Base-by-base conservation (phyloP, 2,329 filamentous ascomycete species). In the Cyclaneusma minus region DNA sequence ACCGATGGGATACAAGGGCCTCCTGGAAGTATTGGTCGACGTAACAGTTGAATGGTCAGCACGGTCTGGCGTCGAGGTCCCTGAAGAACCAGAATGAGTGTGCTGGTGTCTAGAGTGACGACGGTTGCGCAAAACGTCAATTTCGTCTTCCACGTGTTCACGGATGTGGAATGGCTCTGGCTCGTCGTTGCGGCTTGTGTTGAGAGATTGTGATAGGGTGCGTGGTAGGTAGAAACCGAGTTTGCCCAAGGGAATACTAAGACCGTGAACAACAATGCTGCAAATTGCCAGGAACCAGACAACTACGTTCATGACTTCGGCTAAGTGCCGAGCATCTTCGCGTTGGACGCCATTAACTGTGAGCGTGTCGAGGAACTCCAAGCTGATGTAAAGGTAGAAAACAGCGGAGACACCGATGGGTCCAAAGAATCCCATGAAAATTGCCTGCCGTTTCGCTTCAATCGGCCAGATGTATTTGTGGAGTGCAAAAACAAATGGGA, bases 371-470 rank as follows among this genome's bases (percentile, higher is more conserved):
- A 94, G 57, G 33, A 85, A 93, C 13, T 92, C 80, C 2, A 80
- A 50, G 21, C 68, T 75, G 34, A 93, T 60, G 43, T 84, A 91
- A 5, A 94, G 62, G 45, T 94, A 93, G 47, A 92, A 94, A 12
- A 93, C 67, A 1, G 83, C 85, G 10, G 80, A 82, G 2, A 93
- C 84, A 3, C 87, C 84, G 29, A 94, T 85, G 0, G 85, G 85
- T 0, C 85, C 85, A 37, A 94, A 94, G 56, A 92, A 93, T 1
- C 85, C 85, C 6, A 89, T 80, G 42, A 92, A 93, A 0, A 80
- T 53, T 2, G 83, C 83, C 38, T 92, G 83, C 4, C 68, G 64
- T 16, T 65, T 50, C 21, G 77, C 62, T 30, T 83, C 68, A 21
- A 93, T 84, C 45, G 92, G 82, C 16, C 68, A 78, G 22, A 93